Base-by-base conservation (phyloP, 225 moss, liverwort and hornwort species). In the Anthoceros angustus region DNA sequence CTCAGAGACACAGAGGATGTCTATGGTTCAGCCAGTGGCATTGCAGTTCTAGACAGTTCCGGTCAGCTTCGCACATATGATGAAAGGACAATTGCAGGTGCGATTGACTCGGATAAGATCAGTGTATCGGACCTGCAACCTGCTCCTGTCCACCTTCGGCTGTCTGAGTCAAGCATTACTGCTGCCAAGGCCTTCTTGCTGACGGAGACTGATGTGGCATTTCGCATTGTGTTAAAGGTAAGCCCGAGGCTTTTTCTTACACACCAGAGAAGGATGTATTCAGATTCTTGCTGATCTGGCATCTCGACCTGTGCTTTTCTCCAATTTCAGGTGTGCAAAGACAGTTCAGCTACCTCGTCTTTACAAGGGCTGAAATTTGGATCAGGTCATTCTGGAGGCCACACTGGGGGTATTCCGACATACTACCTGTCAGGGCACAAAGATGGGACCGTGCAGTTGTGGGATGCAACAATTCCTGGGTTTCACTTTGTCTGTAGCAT, bases 31-130 rank as follows among this genome's bases (percentile, higher is more conserved):
- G 82, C 75, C 63, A 92, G 86, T 72, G 92, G 85, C 64, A 76
- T 98, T 42, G 74, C 84, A 69, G 82, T 98, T 49, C 86, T 98
- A 43, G 80, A 80, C 71, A 89, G 79, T 68, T 89, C 92, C 68
- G 98, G 92, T 74, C 72, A 92, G 70, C 84, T 98, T 62, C 89
- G 83, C 66, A 77, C 86, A 67, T 98, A 89, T 73, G 92, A 98
- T 78, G 92, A 87, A 65, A 80, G 74, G 66, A 86, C 81, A 76
- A 80, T 89, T 73, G 77, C 74, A 64, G 74, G 75, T 60, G 77
- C 75, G 72, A 89, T 92, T 78, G 70, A 63, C 67, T 67, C 81
- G 76, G 62, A 77, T 61, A 73, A 79, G 60, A 87, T 92, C 76
- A 81, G 79, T 74, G 80, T 83, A 74, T 64, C 86, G 69, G 70